Evolutionary conservation across 1,139 yeast species (phyloP), one percentile per base, ranked within the genome.

Genomic region (Diutina sp.): DNA sequence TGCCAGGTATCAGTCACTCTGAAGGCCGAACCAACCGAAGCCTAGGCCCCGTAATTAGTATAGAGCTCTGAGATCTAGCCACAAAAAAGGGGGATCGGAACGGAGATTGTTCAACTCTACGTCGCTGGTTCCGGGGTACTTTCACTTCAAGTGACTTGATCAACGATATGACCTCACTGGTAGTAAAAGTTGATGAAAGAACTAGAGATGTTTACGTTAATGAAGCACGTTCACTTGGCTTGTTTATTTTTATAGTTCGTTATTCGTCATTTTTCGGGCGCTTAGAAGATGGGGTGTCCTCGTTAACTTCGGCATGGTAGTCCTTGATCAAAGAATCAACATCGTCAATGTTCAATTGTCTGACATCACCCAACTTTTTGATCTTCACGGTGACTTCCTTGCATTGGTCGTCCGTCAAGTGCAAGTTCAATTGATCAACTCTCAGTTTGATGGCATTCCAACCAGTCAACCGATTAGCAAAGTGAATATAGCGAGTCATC

Each of bases 371-470:
- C 68, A 93, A 80, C 73, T 84, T 79, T 80, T 93, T 93, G 72
- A 93, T 90, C 80, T 91, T 91, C 63, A 80, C 79, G 53, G 99
- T 93, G 62, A 93, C 96, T 71, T 90, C 97, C 80, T 93, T 93
- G 74, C 88, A 80, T 77, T 93, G 98, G 64, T 85, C 93, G 69
- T 93, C 99, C 58, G 93, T 84, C 70, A 93, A 80, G 66, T 86
- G 76, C 73, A 93, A 81, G 74, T 93, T 90, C 78, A 93, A 83
- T 75, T 93, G 98, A 71, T 93, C 99, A 58, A 93, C 99, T 78
- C 99, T 85, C 58, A 96, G 85, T 79, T 93, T 93, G 79, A 93
- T 93, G 55, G 98, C 98, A 72, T 93, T 93, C 99, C 99, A 93
- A 58, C 99, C 99, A 46, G 99, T 93, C 67, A 93, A 80, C 69